phyloP scores from a whole-genome alignment of 106 monocot species.

The Alisma plantagoaquatica region DNA sequence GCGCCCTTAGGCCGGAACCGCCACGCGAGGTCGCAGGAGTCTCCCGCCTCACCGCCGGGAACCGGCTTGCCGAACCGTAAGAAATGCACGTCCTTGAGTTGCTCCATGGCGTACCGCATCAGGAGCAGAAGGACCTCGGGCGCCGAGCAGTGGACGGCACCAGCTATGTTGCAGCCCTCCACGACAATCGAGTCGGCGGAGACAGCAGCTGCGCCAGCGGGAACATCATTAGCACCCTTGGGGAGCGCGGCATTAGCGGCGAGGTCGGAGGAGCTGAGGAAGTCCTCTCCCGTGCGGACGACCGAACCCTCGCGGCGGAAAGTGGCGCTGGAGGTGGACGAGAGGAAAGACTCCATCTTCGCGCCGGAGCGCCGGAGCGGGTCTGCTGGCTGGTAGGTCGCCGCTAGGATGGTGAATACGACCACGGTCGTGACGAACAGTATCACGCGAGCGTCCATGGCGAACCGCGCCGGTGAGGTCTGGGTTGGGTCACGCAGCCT shows the following conservation, averaged over 20 bases:
- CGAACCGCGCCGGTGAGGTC: slow-evolving; percentile 25
- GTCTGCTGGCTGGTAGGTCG: slow-evolving; percentile 54
- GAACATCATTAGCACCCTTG: slow-evolving; percentile 15
- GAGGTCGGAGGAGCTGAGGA: slow-evolving; percentile 7
- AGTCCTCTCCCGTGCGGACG: slow-evolving; percentile 51
- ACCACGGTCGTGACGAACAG: slow-evolving; percentile 66
- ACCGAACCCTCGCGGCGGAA: slow-evolving; percentile 38
- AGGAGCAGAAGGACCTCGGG: slow-evolving; percentile 59
- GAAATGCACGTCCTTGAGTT: slow-evolving; percentile 51
- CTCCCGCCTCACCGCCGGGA: slow-evolving; percentile 5
- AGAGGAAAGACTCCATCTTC: slow-evolving; percentile 43
- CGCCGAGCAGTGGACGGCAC: background rate
- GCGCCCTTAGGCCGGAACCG: slow-evolving; percentile 67
- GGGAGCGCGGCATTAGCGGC: slow-evolving; percentile 1
- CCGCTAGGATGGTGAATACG: slow-evolving; percentile 53
- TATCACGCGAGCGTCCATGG: slow-evolving; percentile 59
- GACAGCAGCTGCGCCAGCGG: background rate
- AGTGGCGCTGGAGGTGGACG: slow-evolving; percentile 57
- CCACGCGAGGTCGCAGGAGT: slow-evolving; percentile 57
- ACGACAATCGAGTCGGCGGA: background rate
- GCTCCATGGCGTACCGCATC: slow-evolving; percentile 72
- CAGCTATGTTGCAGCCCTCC: background rate
- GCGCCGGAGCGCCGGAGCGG: slow-evolving; percentile 48
- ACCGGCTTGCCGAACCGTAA: slow-evolving; percentile 72
- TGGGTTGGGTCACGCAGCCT: too few relatives aligned